Conservation (phyloP, 1,139 yeast genomes). For the Oligophagozyma castellii region DNA sequence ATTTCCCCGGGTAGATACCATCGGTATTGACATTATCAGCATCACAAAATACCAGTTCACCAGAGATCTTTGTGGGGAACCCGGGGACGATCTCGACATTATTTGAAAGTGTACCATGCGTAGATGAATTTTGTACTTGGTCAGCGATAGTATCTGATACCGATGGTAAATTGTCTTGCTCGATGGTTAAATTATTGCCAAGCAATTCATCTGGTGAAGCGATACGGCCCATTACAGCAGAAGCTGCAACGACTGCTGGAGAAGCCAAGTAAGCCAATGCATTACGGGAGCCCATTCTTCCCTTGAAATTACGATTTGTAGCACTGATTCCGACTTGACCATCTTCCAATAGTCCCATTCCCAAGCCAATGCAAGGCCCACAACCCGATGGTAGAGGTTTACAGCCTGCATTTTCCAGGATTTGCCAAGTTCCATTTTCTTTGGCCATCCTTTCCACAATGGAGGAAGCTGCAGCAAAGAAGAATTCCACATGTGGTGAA, state of each 20-base stretch:
- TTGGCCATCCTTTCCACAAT: constrained; percentile 89
- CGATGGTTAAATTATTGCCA: constrained; percentile 26
- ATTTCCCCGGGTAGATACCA: constrained; percentile 97
- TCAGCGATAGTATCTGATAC: background rate
- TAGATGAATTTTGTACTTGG: background rate
- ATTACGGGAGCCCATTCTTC: constrained; percentile 97
- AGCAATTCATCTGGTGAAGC: constrained; percentile 81
- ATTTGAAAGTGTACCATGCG: constrained; percentile 6
- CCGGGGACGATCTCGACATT: constrained; percentile 68
- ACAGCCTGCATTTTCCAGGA: constrained; percentile 83
- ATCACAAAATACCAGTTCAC: constrained; percentile 88
- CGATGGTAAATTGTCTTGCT: background rate
- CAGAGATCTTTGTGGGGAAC: constrained; percentile 77
- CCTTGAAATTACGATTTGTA: constrained; percentile 95
- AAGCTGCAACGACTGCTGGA: constrained; percentile 97
- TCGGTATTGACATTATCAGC: constrained; percentile 97
- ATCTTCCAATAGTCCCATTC: constrained; percentile 81
- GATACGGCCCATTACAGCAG: constrained; percentile 85
- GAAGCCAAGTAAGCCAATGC: constrained; percentile 93
- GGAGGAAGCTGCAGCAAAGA: constrained; percentile 94
- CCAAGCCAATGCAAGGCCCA: constrained; percentile 98
- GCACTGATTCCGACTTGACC: constrained; percentile 99
- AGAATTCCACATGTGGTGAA: constrained; percentile 82
- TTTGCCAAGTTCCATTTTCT: constrained; percentile 82
- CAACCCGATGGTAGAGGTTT: constrained; percentile 95